These are phyloP conservation scores for Buddleja alternifolia DNA, from an alignment of 257 asterid species.

Conservation along the genomic window DNA sequence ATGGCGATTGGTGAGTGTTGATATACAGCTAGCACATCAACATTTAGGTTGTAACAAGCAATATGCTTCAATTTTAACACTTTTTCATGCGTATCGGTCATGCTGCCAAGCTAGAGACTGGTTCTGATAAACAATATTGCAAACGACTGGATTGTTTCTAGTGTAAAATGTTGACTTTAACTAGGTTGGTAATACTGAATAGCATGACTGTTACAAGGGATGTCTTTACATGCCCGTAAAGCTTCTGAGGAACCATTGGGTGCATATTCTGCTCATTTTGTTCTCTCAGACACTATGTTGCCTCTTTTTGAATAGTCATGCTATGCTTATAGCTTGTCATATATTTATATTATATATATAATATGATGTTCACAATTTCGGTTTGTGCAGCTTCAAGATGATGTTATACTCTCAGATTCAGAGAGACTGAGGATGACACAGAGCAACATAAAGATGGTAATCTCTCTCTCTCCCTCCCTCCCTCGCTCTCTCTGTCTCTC, in stretches of 20 bases:
- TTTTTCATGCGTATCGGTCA: slow-evolving; percentile 7
- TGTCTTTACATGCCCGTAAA: too few relatives aligned
- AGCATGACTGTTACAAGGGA: background rate
- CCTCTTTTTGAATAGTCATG: slow-evolving; percentile 26
- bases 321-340: slow-evolving; percentile 21
- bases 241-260: background rate
- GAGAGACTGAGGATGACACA: slow-evolving; percentile 88
- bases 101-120: slow-evolving; percentile 17
- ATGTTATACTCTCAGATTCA: slow-evolving; percentile 83
- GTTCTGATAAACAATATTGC: slow-evolving; percentile 8
- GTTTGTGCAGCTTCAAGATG: slow-evolving; percentile 85
- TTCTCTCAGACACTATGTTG: background rate
- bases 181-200: background rate
- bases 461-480: slow-evolving; percentile 30
- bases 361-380: slow-evolving; percentile 29
- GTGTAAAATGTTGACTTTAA: background rate
- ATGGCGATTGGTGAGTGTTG: background rate
- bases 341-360: too few relatives aligned
- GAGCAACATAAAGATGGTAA: slow-evolving; percentile 89
- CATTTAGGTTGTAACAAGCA: background rate
- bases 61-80: slow-evolving; percentile 15
- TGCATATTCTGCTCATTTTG: background rate
- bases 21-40: background rate
- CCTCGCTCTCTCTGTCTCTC: background rate
- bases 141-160: slow-evolving; percentile 14